Evolutionary conservation across 805 yeast species (phyloP).

Genomic region (Torulaspora maleeae): DNA sequence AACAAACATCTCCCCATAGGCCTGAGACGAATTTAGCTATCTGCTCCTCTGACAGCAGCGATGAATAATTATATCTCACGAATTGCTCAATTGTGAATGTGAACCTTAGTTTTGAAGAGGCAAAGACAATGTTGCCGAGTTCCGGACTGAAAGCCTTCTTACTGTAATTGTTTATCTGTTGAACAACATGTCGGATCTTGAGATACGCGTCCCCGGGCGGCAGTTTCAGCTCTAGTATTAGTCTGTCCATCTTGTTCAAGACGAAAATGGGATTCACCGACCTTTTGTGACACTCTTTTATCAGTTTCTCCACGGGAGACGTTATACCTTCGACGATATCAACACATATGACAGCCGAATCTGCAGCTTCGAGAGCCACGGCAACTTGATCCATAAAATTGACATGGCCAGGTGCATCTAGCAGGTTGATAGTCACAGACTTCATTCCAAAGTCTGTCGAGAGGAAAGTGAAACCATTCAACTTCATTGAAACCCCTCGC

Average conservation of each 20-base stretch:
- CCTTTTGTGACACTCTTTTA: conserved; percentile 49
- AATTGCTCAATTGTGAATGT: conserved; percentile 67
- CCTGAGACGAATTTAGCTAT: conserved; percentile 44
- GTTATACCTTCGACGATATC: conserved; percentile 84
- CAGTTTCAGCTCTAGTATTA: conserved; percentile 72
- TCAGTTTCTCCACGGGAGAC: conserved; percentile 47
- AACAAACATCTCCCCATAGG: conserved; percentile 77
- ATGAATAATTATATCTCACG: conserved; percentile 45
- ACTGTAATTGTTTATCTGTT: conserved; percentile 57
- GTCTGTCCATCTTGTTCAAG: conserved; percentile 77
- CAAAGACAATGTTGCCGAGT: conserved; percentile 64
- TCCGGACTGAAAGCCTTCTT: conserved; percentile 51
- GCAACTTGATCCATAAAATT: conserved; percentile 75
- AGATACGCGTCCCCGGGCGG: conserved; percentile 70
- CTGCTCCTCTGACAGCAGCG: conserved; percentile 35
- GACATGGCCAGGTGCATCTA: conserved; percentile 92
- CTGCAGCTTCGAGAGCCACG: conserved; percentile 53
- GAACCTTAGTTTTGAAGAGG: conserved; percentile 58
- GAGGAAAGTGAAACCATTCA: conserved; percentile 58
- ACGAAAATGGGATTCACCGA: conserved; percentile 55
- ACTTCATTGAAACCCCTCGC: conserved; percentile 63
- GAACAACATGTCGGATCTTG: conserved; percentile 58
- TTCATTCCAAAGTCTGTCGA: conserved; percentile 49
- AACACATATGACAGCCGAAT: conserved; percentile 64
- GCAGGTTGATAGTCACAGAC: conserved; percentile 55